Evolutionary conservation across 2,329 filamentous ascomycete species (phyloP), one percentile per base, ranked within the genome.

Genomic region (Claviceps maximensis): DNA sequence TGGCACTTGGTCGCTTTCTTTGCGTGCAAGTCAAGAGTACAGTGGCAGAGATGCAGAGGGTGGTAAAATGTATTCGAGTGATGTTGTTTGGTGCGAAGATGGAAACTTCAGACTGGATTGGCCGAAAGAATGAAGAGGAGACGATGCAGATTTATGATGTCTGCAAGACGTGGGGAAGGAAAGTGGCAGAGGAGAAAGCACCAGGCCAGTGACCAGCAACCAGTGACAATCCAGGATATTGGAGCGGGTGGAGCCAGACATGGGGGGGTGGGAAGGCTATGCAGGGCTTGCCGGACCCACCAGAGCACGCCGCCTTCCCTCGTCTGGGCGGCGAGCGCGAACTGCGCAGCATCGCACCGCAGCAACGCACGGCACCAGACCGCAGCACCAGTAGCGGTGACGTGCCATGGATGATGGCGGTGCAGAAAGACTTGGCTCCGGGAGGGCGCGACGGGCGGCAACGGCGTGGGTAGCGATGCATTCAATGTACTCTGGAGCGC

Each of bases 121-220:
- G 44, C 38, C 36, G 13, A 36, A 4, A 29, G 29, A 17, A 47
- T 29, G 31, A n/a, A 29, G 50, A 27, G 44, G 10, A 47, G 44
- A 52, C 31, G 44, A 31, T 13, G 50, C 23, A 33, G 40, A 52
- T 47, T 29, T 52, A 52, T 40, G 44, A 52, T 31, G 44, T 51
- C 31, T 45, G 31, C 17, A 19, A 21, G 27, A 31, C 50, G 42
- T 47, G 41, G 31, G 50, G 42, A 36, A 51, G 40, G 42, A 19
- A 13, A 21, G 21, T 47, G 42, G 45, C 15, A 36, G n/a, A 50
- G 48, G 44, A 47, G 25, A 44, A 44, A 12, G 13, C 31, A 33
- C 10, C 31, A 33, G 31, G 10, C 31, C 31, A 33, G 13, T 12
- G 31, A 33, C 31, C 10, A 33, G 31, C 13, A 15, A 31, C n/a